Evolutionary conservation across 1,284 basidiomycete genomes (phyloP), one percentile per base, ranked within the genome.

Genomic region (Microbotryum saponariae): DNA sequence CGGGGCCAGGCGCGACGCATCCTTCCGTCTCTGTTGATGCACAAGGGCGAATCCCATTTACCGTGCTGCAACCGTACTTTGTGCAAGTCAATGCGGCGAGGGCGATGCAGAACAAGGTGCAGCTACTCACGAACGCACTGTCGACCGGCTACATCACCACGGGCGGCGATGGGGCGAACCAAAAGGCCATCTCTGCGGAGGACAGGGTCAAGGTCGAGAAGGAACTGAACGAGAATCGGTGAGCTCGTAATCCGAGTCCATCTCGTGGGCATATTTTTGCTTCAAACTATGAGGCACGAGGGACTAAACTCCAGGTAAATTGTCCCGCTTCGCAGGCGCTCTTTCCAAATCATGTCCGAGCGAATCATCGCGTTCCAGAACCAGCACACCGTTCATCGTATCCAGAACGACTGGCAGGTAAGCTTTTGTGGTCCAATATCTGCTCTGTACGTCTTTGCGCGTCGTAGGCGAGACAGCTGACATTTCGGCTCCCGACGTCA

Each of bases 331-430:
- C 29, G 8, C 54, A 65, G 66, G 23, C 62, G 56, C 9, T 14
- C 42, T 31, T 25, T 56, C 21, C 25, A 23, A 7, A 51, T 23
- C 3, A 21, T 55, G 27, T 45, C 61, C 31, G 25, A 27, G 14
- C 45, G 52, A 12, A 31, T 65, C 6, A 44, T 37, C 4, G 31
- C 59, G 16, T 68, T 68, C 46, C 61, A 66, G 51, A 56, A 48
- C 4, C 64, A 60, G 29, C 62, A 54, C 45, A 54, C 57, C 10
- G 46, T 33, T 12, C 47, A 25, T 12, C 50, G 51, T 42, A 66
- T 68, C 21, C 47, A 57, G n/a, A 51, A 51, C 8, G 67, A 68
- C 20, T 63, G 57, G 60, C 59, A 58, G 25, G 59, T 61, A 8
- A 25, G 60, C n/a, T 9, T 42, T 10, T 42, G 14, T 12, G 37